Evolutionary conservation across 2,329 filamentous ascomycete genomes (phyloP).

Genomic region (Epicoccum nigrum): DNA sequence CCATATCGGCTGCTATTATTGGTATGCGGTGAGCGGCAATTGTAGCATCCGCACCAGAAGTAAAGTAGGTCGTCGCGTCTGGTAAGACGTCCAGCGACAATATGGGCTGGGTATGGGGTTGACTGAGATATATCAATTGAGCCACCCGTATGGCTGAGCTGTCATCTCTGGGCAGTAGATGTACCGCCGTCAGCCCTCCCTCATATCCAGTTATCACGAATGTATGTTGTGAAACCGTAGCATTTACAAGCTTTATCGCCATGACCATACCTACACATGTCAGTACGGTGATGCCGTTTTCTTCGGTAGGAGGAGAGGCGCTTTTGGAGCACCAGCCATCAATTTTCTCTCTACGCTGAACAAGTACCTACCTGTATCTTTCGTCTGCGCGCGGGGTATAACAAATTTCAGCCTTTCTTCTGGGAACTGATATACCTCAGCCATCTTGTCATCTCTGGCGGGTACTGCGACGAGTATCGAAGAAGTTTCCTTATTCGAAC

Average conservation of each 20-base stretch:
- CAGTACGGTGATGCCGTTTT: conserved; percentile 44
- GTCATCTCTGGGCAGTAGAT: conserved; percentile 55
- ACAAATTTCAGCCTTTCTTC: conserved; percentile 71
- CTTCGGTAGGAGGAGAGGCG: too few species aligned
- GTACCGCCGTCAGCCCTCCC: conserved; percentile 75
- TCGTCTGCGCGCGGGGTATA: conserved; percentile 54
- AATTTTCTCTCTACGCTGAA: too few species aligned
- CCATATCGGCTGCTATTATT: conserved; percentile 17
- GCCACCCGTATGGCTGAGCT: conserved; percentile 37
- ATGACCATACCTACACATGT: conserved; percentile 79
- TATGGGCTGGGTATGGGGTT: conserved; percentile 79
- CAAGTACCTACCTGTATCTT: conserved; percentile 49
- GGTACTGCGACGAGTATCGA: conserved; percentile 77
- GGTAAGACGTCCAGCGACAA: conserved; percentile 63
- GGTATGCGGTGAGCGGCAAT: conserved; percentile 77
- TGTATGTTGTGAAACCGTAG: conserved; percentile 49
- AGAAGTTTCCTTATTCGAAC: background rate
- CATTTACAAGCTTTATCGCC: conserved; percentile 63
- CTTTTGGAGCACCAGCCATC: too few species aligned
- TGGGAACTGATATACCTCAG: conserved; percentile 86
- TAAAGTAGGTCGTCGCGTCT: conserved; percentile 67
- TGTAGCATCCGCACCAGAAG: conserved; percentile 80
- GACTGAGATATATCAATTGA: conserved; percentile 66
- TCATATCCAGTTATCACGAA: conserved; percentile 82
- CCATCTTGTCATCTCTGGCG: conserved; percentile 56